These are phyloP conservation scores for Myxozyma melibiosi DNA, from an alignment of 805 yeast genomes.

Conservation along the genomic window DNA sequence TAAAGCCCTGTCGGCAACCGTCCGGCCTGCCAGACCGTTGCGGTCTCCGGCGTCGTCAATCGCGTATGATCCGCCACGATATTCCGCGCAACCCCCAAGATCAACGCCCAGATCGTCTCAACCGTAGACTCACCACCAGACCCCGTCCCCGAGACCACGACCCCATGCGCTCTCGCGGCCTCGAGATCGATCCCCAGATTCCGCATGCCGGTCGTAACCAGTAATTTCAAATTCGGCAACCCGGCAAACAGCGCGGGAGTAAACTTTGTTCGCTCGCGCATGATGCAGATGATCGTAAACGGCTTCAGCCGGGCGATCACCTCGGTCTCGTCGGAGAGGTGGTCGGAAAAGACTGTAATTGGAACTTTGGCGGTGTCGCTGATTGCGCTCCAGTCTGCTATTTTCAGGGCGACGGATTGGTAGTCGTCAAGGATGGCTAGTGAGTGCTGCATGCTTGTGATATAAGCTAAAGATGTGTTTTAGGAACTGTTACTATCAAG, in stretches of 20 bases:
- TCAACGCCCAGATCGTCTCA: constrained; percentile 35
- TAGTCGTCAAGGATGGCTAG: constrained; percentile 36
- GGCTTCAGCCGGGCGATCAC: constrained; percentile 24
- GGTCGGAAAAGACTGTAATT: constrained; percentile 32
- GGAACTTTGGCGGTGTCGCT: constrained; percentile 8
- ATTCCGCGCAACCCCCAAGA: constrained; percentile 27
- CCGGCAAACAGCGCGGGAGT: constrained; percentile 13
- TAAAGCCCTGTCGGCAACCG: constrained; percentile 27
- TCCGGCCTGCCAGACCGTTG: constrained; percentile 33
- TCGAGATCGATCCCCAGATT: constrained; percentile 31
- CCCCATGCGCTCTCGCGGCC: constrained; percentile 30
- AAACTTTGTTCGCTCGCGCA: constrained; percentile 36
- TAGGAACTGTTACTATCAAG: too few relatives aligned
- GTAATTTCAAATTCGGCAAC: constrained; percentile 33
- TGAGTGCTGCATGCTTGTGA: not conserved
- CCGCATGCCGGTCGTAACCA: constrained; percentile 33
- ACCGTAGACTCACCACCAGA: constrained; percentile 29
- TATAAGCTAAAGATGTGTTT: not conserved
- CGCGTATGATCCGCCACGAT: constrained; percentile 26
- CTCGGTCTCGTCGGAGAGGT: constrained; percentile 10
- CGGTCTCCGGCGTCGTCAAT: constrained; percentile 11
- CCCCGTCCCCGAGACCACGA: constrained; percentile 29
- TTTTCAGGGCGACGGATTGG: constrained; percentile 28
- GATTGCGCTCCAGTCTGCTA: constrained; percentile 33
- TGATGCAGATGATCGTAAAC: constrained; percentile 29